These are phyloP conservation scores for Aegilops umbellulata DNA, from an alignment of 176 grass and related monocot species.

Conservation along the genomic window DNA sequence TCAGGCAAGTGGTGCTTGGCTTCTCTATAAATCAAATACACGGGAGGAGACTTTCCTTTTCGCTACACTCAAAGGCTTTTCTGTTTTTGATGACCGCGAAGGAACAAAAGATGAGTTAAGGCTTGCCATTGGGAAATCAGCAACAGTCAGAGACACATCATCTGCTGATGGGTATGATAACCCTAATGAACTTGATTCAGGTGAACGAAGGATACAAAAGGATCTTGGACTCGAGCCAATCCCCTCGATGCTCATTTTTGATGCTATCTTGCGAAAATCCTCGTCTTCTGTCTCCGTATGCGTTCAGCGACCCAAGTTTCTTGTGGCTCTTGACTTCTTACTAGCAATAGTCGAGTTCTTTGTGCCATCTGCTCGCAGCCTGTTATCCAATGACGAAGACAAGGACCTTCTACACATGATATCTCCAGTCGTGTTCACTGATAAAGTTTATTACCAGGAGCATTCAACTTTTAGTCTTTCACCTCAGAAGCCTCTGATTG, in stretches of 20 bases:
- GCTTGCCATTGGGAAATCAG: constrained; percentile 93
- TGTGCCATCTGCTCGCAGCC: constrained; percentile 77
- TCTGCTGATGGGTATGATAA: constrained; percentile 44
- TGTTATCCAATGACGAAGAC: constrained; percentile 78
- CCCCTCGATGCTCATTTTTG: constrained; percentile 94
- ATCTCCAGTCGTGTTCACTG: constrained; percentile 63
- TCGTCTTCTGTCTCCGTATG: constrained; percentile 61
- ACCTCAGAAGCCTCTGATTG: constrained; percentile 78
- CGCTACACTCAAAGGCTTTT: constrained; percentile 97
- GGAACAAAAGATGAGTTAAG: constrained; percentile 92
- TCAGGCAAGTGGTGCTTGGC: constrained; percentile 86
- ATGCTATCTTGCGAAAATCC: constrained; percentile 70
- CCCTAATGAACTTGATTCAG: constrained; percentile 44
- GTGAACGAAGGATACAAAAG: constrained; percentile 56
- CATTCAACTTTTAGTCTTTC: constrained; percentile 63
- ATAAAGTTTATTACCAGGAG: constrained; percentile 73
- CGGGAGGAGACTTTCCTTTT: constrained; percentile 75
- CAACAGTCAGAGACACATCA: constrained; percentile 58
- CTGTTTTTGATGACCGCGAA: constrained; percentile 96
- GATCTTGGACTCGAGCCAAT: constrained; percentile 64
- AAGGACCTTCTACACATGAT: constrained; percentile 59
- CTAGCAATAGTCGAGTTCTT: constrained; percentile 85
- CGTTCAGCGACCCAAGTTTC: constrained; percentile 89
- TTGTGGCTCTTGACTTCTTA: constrained; percentile 95
- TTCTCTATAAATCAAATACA: constrained; percentile 95